phyloP scores from a whole-genome alignment of 345 rosid genomes.

The Gossypium stocksii region DNA sequence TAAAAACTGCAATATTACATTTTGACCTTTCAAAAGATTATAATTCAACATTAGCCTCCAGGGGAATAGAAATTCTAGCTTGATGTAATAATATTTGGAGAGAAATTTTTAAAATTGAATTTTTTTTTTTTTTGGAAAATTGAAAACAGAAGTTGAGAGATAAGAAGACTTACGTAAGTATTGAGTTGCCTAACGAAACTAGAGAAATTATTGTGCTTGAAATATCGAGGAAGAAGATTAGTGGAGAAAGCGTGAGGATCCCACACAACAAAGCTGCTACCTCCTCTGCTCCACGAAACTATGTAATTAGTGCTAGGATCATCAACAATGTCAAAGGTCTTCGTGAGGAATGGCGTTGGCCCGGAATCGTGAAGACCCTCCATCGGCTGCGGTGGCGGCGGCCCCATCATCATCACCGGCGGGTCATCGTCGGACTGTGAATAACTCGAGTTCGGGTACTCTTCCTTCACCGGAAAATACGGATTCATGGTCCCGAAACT shows the following conservation, averaged over 20 bases:
- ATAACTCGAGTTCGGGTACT: constrained; percentile 30
- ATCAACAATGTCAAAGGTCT: constrained; percentile 80
- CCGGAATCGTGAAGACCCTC: constrained; percentile 79
- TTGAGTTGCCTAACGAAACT: constrained; percentile 90
- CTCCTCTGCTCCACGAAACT: constrained; percentile 72
- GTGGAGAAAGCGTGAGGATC: constrained; percentile 66
- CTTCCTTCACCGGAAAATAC: constrained; percentile 34
- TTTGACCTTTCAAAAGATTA: too few species aligned
- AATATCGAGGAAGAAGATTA: constrained; percentile 60
- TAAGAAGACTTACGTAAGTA: constrained; percentile 59
- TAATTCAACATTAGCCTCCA: too few species aligned
- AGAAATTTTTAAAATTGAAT: too few species aligned
- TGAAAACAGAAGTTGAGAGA: neutral
- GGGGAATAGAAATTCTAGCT: too few species aligned
- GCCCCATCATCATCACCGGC: constrained; percentile 7
- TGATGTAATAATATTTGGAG: too few species aligned
- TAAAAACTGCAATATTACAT: too few species aligned
- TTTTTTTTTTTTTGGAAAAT: neutral
- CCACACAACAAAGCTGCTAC: constrained; percentile 74
- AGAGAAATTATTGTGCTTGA: constrained; percentile 94
- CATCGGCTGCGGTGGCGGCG: constrained; percentile 45
- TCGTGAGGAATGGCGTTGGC: constrained; percentile 71
- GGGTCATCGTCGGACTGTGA: constrained; percentile 21
- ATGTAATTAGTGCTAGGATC: constrained; percentile 56
- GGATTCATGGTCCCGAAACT: constrained; percentile 38